Evolutionary conservation across 2,329 filamentous ascomycete species (phyloP).

Genomic region (Canariomyces notabilis): DNA sequence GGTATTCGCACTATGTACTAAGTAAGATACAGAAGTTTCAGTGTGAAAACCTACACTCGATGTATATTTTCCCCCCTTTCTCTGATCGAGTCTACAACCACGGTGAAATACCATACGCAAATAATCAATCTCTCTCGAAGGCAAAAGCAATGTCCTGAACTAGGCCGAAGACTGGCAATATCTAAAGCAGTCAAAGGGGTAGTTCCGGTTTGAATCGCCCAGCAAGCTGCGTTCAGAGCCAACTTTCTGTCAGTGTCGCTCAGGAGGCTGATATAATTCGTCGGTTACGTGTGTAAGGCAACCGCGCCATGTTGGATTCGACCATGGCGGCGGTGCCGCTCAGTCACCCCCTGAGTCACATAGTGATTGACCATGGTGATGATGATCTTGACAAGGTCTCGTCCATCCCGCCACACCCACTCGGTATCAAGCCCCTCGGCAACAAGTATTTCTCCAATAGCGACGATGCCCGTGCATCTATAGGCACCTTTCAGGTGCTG

Average conservation of each 20-base stretch:
- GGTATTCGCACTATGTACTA: no score
- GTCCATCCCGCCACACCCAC: conserved; percentile 70
- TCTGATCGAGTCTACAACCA: no score
- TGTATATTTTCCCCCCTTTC: no score
- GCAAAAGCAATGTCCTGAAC: no score
- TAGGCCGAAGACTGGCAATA: no score
- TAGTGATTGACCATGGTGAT: conserved; percentile 5
- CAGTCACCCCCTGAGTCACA: conserved; percentile 13
- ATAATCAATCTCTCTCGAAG: no score
- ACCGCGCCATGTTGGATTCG: conserved; percentile 10
- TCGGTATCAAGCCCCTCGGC: conserved; percentile 80
- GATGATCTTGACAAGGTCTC: conserved; percentile 24
- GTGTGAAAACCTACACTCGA: no score
- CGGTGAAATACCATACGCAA: no score
- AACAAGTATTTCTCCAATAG: conserved; percentile 68
- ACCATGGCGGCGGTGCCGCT: conserved; percentile 9
- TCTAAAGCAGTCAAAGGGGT: no score
- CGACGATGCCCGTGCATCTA: conserved; percentile 60
- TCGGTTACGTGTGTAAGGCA: conserved; percentile 18
- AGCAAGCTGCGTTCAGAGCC: no score
- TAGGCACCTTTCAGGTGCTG: conserved; percentile 61
- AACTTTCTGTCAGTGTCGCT: no score
- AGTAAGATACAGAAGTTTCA: no score
- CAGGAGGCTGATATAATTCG: neutral
- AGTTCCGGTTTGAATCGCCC: neutral